These are phyloP conservation scores for Arachnopeziza araneosa DNA, from an alignment of 2,329 filamentous ascomycete genomes.

Conservation along the genomic window DNA sequence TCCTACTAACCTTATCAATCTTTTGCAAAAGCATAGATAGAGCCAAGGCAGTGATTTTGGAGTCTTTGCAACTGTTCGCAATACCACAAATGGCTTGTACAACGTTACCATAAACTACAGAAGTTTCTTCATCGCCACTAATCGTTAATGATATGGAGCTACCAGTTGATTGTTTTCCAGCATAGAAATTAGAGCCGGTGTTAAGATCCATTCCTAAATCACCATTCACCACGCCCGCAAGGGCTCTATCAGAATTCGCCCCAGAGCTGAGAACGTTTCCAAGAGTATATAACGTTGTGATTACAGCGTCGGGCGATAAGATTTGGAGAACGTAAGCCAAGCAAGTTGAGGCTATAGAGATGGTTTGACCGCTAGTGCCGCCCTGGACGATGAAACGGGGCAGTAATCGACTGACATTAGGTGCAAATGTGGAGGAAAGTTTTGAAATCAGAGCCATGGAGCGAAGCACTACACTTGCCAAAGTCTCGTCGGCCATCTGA, in stretches of 20 bases:
- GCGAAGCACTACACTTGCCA: conserved; percentile 75
- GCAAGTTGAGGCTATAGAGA: conserved; percentile 75
- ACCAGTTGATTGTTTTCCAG: conserved; percentile 54
- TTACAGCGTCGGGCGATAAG: conserved; percentile 86
- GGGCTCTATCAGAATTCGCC: conserved; percentile 43
- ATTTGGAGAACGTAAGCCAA: conserved; percentile 75
- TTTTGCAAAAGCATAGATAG: conserved; percentile 98
- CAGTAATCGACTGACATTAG: conserved; percentile 70
- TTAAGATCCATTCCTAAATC: conserved; percentile 48
- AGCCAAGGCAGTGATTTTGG: conserved; percentile 87
- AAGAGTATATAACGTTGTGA: conserved; percentile 93
- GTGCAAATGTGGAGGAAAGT: conserved; percentile 65
- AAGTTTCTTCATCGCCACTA: conserved; percentile 72
- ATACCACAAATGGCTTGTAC: conserved; percentile 94
- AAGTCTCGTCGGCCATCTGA: conserved; percentile 73
- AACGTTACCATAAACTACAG: conserved; percentile 76
- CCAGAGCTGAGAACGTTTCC: conserved; percentile 87
- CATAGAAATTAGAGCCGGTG: conserved; percentile 43
- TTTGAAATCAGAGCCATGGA: conserved; percentile 77
- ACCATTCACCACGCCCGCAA: conserved; percentile 36
- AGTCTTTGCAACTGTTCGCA: conserved; percentile 72
- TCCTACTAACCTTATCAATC: conserved; percentile 73
- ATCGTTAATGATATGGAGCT: conserved; percentile 76
- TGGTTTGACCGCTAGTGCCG: conserved; percentile 61
- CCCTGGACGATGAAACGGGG: conserved; percentile 86